Evolutionary conservation across 345 rosid species (phyloP), one percentile per base, ranked within the genome.

Genomic region (Anastatica hierochuntica): DNA sequence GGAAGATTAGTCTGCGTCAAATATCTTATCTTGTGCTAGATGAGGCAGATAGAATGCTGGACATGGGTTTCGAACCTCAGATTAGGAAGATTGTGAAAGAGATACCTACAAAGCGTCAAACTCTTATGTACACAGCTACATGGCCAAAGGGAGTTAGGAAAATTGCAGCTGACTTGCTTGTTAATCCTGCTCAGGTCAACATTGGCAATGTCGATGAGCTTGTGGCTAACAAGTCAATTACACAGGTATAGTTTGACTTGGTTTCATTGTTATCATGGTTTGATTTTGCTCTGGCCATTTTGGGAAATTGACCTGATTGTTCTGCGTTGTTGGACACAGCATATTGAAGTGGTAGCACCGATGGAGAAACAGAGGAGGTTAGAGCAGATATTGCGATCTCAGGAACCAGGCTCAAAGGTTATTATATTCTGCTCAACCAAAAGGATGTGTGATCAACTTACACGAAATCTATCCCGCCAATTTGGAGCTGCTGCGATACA

Each of bases 61-160:
- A 92, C 74, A 92, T 92, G 98, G 98, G 98, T 31, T 92, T 92
- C 53, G 98, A 92, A 62, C 98, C 96, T 16, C 98, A 92, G 63
- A 92, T 92, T 68, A 58, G 97, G 63, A 92, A 88, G 78, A 85
- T 92, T 60, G 96, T 92, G 45, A 92, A 81, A 45, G 96, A 84
- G 73, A 87, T 88, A 8, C 98, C 98, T 36, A 55, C 88, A 18
- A 81, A 84, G 43, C 92, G 98, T 23, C 98, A 92, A 74, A 92
- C 97, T 14, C 95, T 92, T 60, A 92, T 92, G 98, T 92, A 72
- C 67, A 92, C 97, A 12, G 98, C 98, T 49, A 88, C 98, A 7
- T 88, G 98, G 97, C 98, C 98, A 4, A 88, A 60, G 75, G 98
- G 90, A 59, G 98, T 92, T 50, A 80, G 97, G 59, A 92, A 85